Evolutionary conservation across 1,139 yeast species (phyloP), one percentile per base, ranked within the genome.

Genomic region (Blastobotrys niveus): DNA sequence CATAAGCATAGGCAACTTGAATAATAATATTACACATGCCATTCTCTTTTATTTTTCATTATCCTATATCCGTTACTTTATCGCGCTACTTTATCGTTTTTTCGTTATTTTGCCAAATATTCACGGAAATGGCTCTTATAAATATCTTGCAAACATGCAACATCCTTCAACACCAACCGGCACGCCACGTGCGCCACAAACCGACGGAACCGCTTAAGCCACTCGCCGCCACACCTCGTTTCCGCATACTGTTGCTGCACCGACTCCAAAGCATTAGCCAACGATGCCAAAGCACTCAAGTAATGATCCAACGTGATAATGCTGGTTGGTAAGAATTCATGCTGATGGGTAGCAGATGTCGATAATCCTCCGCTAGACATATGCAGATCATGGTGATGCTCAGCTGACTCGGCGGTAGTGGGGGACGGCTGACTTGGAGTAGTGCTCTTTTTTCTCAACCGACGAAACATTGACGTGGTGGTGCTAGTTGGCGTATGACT

Each of bases 111-210:
- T 9, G 45, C 29, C 33, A 51, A 45, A 35, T 39, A 48, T 15
- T 52, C 55, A 29, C 57, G 46, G 34, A 56, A 51, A 24, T 54
- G 54, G 27, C 49, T 34, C 29, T 51, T 51, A 43, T 55, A 51
- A 26, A 53, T 43, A 34, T 50, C 55, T 20, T 52, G 52, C 20
- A 56, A 37, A 25, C 45, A 47, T 10, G 47, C 36, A 31, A 56
- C 40, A 46, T 56, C 59, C 46, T 54, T 55, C 24, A 56, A 49
- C 26, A 56, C 42, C 33, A 55, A 44, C 14, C 59, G 46, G 32
- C 57, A 53, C 15, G 52, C 57, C 18, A 50, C 52, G 9, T 49
- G 49, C 20, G 52, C 52, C 5, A 49, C 45, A 34, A 56, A 56
- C 21, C 44, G 36, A n/a, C 54, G 46, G 43, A 47, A 56, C 17